Base-by-base conservation (phyloP, 2,329 filamentous ascomycete genomes). In the Colletotrichum salicis region DNA sequence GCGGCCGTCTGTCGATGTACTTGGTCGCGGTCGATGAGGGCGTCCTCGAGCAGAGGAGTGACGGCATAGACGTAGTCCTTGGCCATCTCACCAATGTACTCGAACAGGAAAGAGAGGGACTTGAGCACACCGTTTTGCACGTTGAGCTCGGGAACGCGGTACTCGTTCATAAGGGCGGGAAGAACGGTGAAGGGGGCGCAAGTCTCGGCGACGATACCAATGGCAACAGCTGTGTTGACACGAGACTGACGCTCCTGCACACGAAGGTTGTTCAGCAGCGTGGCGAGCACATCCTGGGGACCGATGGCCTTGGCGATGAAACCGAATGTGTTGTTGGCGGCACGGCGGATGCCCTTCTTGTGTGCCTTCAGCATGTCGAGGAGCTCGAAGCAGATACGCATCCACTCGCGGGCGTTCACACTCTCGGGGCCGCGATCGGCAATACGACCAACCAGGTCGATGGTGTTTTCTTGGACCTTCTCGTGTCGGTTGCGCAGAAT, bases 11-110 rank as follows among this genome's bases (percentile, higher is more conserved):
- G 96, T 33, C 96, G 92, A 84, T 99, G 96, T 1, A 99, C 96
- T 84, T 99, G 96, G 81, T 99, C 96, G 73, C 96, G 92, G 82
- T 99, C 96, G 82, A 98, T 98, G 73, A 99, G 91, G 2, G 97
- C 96, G 80, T 99, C 96, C 80, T 99, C 96, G 2, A 99, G 91
- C 11, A 99, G 87, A 7, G 96, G 96, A 2, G 95, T 98, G 41
- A 99, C 95, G 22, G 97, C 96, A 79, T 99, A 99, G 79, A 99
- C 96, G 81, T 99, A 99, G 83, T 99, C 96, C 84, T 98, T 99
- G 74, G 95, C 94, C 96, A 99, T 98, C 83, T 99, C 96, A 74
- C 96, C 96, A 81, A 99, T 99, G 84, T 99, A 99, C 80, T 99
- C 96, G 79, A 98, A 99, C 73, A 99, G 88, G 88, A 99, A 99